Evolutionary conservation across 208 protist genomes (phyloP).

Genomic region (Acanthamoeba quina): DNA sequence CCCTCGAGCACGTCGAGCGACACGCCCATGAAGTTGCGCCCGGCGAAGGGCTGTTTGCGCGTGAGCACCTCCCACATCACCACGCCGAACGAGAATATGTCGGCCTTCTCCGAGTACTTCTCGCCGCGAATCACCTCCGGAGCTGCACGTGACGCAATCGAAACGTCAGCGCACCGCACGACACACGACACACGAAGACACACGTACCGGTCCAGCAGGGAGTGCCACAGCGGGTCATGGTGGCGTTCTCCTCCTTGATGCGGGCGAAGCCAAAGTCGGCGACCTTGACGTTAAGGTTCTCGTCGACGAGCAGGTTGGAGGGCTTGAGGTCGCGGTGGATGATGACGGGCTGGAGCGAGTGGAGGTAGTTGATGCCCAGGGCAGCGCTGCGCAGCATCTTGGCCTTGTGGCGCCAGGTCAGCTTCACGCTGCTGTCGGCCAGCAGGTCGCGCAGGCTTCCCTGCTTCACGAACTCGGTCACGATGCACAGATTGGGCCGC

Average conservation of each 20-base stretch:
- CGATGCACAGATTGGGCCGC: slow-evolving; percentile 52
- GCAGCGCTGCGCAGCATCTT: slow-evolving; percentile 37
- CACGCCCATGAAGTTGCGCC: slow-evolving; percentile 3
- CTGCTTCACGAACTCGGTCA: slow-evolving; percentile 57
- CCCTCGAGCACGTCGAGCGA: not conserved
- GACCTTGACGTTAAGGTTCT: slow-evolving; percentile 24
- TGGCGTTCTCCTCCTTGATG: slow-evolving; percentile 32
- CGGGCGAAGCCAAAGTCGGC: not conserved
- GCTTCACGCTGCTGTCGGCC: not conserved
- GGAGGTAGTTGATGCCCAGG: slow-evolving; percentile 59
- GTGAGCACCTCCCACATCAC: not conserved
- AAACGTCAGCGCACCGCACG: not conserved
- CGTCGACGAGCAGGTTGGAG: slow-evolving; percentile 5
- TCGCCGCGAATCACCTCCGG: not conserved
- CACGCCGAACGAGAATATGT: not conserved
- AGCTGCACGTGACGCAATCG: not conserved
- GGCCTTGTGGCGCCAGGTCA: not conserved
- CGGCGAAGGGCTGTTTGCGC: not conserved
- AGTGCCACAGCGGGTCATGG: not conserved
- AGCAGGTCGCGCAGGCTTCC: slow-evolving; percentile 23
- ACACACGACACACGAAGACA: not conserved
- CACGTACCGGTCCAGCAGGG: not conserved
- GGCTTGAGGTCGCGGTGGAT: slow-evolving; percentile 65
- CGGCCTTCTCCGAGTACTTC: not conserved
- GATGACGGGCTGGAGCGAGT: slow-evolving; percentile 41